A percentile compares a stretch with the other conserved stretches of the same genome.
Evolutionary conservation across 2,329 filamentous ascomycete species (phyloP).

Genomic region (Arthrocladium fulminans): DNA sequence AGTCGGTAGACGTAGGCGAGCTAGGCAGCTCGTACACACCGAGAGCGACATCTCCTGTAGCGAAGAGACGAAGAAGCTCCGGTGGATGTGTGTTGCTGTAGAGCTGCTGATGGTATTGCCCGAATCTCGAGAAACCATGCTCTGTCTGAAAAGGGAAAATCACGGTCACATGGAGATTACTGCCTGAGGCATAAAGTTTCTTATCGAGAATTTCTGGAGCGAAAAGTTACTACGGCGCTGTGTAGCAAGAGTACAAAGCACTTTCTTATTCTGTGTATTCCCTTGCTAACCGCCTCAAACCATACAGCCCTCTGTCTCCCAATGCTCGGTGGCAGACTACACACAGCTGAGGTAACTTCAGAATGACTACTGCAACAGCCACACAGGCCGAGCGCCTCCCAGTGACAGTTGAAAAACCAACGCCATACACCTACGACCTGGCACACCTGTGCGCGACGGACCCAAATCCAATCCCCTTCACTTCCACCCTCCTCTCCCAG

Average conservation of each 20-base stretch:
- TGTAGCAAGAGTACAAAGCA: too few species aligned
- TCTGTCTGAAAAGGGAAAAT: background rate
- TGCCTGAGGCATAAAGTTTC: background rate
- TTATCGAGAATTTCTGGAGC: background rate
- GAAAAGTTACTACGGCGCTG: too few species aligned
- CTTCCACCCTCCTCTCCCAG: conserved; percentile 30
- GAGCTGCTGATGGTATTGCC: background rate
- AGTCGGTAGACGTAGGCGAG: conserved; percentile 8
- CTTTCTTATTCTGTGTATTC: too few species aligned
- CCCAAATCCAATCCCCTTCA: conserved; percentile 65
- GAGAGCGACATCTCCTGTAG: conserved; percentile 6
- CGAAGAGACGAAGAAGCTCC: background rate
- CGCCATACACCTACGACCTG: conserved; percentile 86
- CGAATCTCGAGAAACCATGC: background rate
- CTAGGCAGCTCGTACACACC: conserved; percentile 10
- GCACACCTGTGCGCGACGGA: conserved; percentile 79
- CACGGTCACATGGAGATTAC: conserved; percentile 7
- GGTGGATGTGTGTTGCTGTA: background rate
- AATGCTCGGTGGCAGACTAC: too few species aligned
- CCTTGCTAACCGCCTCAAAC: too few species aligned
- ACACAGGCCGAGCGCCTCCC: conserved; percentile 31
- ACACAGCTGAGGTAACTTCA: too few species aligned
- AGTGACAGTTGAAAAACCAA: conserved; percentile 67
- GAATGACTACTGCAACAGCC: background rate
- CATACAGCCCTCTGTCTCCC: too few species aligned